phyloP scores from a whole-genome alignment of 2,329 filamentous ascomycete species.

The Paecilomyces niveus region DNA sequence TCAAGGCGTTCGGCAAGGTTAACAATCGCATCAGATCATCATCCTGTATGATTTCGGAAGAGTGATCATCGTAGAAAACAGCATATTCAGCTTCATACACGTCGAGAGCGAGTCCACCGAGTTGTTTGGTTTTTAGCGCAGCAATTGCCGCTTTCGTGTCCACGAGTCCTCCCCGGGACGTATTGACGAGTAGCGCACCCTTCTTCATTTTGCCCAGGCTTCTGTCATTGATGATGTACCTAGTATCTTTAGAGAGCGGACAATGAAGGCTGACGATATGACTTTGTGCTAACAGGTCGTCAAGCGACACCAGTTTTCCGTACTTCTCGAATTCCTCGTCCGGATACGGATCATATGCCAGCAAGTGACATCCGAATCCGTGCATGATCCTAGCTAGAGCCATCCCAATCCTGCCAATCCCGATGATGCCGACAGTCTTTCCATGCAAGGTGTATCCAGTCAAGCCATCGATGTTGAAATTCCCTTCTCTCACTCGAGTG shows the following conservation, averaged over 20 bases:
- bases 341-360: slow-evolving; percentile 55
- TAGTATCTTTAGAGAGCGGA: slow-evolving; percentile 54
- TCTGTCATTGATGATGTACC: slow-evolving; percentile 52
- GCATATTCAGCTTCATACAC: slow-evolving; percentile 58
- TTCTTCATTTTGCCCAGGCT: slow-evolving; percentile 51
- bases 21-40: slow-evolving; percentile 59
- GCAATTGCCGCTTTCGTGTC: slow-evolving; percentile 54
- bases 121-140: slow-evolving; percentile 52
- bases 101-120: slow-evolving; percentile 59
- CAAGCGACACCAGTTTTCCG: slow-evolving; percentile 49
- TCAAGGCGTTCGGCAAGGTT: slow-evolving; percentile 61
- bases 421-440: slow-evolving; percentile 61
- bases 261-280: slow-evolving; percentile 62
- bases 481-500: slow-evolving; percentile 61
- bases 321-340: slow-evolving; percentile 41
- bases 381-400: slow-evolving; percentile 54
- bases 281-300: slow-evolving; percentile 47
- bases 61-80: slow-evolving; percentile 61
- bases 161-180: slow-evolving; percentile 59
- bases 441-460: slow-evolving; percentile 54
- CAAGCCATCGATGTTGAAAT: slow-evolving; percentile 57
- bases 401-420: slow-evolving; percentile 59
- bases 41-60: slow-evolving; percentile 58
- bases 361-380: slow-evolving; percentile 57
- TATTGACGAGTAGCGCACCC: slow-evolving; percentile 59